Evolutionary conservation across 306 rosid species (phyloP).

Genomic region (Pterocarpus macrocarpus): DNA sequence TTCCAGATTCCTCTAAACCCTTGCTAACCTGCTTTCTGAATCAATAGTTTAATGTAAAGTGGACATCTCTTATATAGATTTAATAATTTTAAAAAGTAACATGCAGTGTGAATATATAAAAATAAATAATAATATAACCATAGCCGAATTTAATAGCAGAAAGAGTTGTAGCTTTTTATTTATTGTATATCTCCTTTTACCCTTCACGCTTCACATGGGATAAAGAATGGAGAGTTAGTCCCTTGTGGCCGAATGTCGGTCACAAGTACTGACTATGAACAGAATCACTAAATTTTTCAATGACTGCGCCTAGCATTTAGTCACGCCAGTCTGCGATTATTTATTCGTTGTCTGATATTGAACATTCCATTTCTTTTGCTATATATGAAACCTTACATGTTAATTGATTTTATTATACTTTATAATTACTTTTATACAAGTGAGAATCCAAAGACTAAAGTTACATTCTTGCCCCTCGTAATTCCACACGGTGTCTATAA

Average conservation of each 20-base stretch:
- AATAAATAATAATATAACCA: not conserved
- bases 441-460: slow-evolving; percentile 19
- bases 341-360: not conserved
- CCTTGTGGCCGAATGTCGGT: not conserved
- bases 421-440: slow-evolving; percentile 1
- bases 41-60: no score
- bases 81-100: no score
- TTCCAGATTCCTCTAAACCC: no score
- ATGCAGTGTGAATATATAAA: no score
- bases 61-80: no score
- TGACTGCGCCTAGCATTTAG: not conserved
- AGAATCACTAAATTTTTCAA: not conserved
- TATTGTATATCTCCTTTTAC: not conserved
- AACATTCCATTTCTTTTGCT: slow-evolving; percentile 4
- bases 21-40: no score
- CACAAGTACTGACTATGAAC: slow-evolving; percentile 8
- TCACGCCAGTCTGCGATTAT: slow-evolving; percentile 3
- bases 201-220: not conserved
- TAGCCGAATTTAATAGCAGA: not conserved
- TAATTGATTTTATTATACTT: slow-evolving; percentile 11
- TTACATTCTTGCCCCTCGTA: slow-evolving; percentile 46
- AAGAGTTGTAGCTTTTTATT: not conserved
- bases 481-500: slow-evolving; percentile 43
- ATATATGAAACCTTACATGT: not conserved
- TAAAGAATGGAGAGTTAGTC: not conserved